Base-by-base conservation (phyloP, 2,329 filamentous ascomycete genomes). In the Coniochaeta pulveracea region DNA sequence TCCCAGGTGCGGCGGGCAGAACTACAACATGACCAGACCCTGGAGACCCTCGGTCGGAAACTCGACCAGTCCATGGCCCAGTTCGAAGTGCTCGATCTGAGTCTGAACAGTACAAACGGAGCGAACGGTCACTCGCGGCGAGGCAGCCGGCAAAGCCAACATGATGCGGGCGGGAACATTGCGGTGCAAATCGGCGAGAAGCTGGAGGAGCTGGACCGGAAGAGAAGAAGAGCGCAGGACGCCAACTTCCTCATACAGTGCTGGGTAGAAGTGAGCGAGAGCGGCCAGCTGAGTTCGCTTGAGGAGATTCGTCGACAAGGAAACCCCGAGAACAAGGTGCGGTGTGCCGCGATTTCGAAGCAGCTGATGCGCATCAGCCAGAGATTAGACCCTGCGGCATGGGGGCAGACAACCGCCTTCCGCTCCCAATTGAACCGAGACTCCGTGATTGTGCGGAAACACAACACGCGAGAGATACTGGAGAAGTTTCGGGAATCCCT, bases 401-500 rank as follows among this genome's bases (percentile, higher is more conserved):
- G 83, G 80, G 67, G 69, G 12, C 64, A 75, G 44, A 55, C 63
- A 8, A 80, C 80, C 46, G 69, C 69, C n/a, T 49, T 57, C 34
- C 57, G 60, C 19, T 52, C 57, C 6, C 69, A 69, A 34, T 63
- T 65, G 7, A 74, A 72, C 38, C 68, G 68, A 8, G 54, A 59
- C 24, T 52, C 55, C 10, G 54, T 58, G 26, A 57, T 54, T 38
- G 57, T 54, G 42, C 63, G 64, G 42, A 63, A 55, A 8, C 63
- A 74, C 48, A 76, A 89, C 49, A 91, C 85, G 3, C 75, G 85
- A 41, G 88, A 95, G 54, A 75, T 93, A 11, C 81, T 98, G 36
- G 91, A 98, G 57, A 95, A 94, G 54, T 98, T 96, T 56, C 84
- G 88, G 17, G 91, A 98, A 55, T 88, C 84, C 1, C 60, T 98